Base-by-base conservation (phyloP, 345 rosid genomes). In the Triadica sebifera region DNA sequence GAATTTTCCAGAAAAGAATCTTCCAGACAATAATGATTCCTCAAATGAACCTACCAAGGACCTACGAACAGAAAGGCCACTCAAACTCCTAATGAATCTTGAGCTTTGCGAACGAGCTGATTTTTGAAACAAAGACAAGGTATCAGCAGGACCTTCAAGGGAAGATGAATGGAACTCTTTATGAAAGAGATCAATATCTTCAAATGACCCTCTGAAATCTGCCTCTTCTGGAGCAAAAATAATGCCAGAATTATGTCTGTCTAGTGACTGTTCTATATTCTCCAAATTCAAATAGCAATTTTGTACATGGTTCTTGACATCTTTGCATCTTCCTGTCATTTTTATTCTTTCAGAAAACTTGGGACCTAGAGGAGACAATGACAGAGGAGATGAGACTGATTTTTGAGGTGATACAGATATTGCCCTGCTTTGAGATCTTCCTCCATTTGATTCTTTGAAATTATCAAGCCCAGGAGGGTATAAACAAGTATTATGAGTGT, bases 21-120 rank as follows among this genome's bases (percentile, higher is more conserved):
- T 82, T 59, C 98, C 98, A 65, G 98, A 92, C 75, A 94, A 78
- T 20, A 94, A 69, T 41, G 98, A 94, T 85, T 94, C 98, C 86
- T 94, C 98, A 69, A 94, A 94, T 45, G 98, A 94, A 86, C 98
- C 98, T 76, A 94, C 91, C 86, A 94, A 82, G 73, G 98, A 89
- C 85, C 97, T 88, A 78, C 92, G 85, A 50, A 89, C 83, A 38
- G 93, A 86, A 56, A 85, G 88, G 71, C 94, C 92, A 80, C 93
- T 87, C 83, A 89, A 85, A 84, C 94, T 86, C 76, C 93, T 89
- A 58, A 71, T 16, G 66, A 84, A 85, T 73, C 85, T 86, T 70
- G 73, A 77, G 59, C 91, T 78, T 49, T 86, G 86, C 66, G 90
- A 81, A 57, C 88, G 80, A 77, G 80, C 69, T 49, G 89, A 76